Conservation (phyloP, 176 grass and related monocot species). For the Chloris gayana region DNA sequence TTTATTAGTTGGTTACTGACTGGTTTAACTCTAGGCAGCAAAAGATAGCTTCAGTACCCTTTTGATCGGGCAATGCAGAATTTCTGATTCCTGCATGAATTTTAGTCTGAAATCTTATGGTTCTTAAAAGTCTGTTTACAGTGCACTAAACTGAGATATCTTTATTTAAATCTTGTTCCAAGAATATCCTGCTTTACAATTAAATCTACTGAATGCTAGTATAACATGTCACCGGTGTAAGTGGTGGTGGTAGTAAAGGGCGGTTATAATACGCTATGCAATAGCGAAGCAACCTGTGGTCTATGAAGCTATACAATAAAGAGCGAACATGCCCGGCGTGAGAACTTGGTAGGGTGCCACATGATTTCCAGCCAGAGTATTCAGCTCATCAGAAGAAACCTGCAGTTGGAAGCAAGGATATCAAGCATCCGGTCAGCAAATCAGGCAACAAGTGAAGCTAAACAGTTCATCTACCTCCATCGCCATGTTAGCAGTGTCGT, state of each 20-base stretch:
- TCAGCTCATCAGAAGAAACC: conserved; percentile 45
- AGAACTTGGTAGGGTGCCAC: not conserved
- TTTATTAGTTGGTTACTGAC: not conserved
- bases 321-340: not conserved
- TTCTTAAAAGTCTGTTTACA: not conserved
- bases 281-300: not conserved
- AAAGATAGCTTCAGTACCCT: not conserved
- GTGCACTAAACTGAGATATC: not conserved
- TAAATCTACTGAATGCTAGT: not conserved
- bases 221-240: conserved; percentile 1
- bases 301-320: not conserved
- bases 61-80: not conserved
- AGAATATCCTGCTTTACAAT: not conserved
- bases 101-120: not conserved
- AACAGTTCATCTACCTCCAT: not conserved
- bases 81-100: not conserved
- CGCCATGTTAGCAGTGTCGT: not conserved
- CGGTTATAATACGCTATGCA: not conserved
- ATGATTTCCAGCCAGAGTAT: not conserved
- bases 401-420: conserved; percentile 29
- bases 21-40: not conserved
- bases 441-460: not conserved
- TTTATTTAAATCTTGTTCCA: not conserved
- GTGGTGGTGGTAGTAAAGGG: not conserved
- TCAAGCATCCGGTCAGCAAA: not conserved